Percentiles rank a stretch among this genome's conserved stretches.
phyloP scores from a whole-genome alignment of 306 rosid species.

The Corylus heterophylla region DNA sequence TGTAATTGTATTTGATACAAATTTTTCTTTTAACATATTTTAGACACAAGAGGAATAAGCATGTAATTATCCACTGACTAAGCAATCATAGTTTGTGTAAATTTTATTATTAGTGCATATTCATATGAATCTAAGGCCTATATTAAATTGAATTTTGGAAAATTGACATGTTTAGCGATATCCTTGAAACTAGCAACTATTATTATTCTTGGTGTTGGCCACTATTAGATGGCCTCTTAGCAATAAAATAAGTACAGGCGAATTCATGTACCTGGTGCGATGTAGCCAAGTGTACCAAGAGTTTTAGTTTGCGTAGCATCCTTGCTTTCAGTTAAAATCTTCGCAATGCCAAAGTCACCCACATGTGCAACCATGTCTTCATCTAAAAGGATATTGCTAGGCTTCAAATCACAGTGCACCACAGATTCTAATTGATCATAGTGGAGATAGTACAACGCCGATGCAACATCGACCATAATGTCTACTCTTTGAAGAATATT shows the following conservation, averaged over 20 bases:
- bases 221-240: not conserved
- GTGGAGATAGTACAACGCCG: not conserved
- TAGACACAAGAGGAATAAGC: too few relatives aligned
- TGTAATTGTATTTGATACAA: too few relatives aligned
- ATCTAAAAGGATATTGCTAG: not conserved
- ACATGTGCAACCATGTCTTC: not conserved
- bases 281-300: not conserved
- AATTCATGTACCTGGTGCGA: not conserved
- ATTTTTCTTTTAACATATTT: too few relatives aligned
- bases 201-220: too few relatives aligned
- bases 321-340: not conserved
- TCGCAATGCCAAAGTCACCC: conserved; percentile 2
- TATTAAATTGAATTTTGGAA: too few relatives aligned
- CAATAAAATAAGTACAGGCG: too few relatives aligned
- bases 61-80: too few relatives aligned
- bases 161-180: not conserved
- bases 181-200: too few relatives aligned
- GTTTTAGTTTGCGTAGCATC: not conserved
- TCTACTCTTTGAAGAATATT: not conserved
- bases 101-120: too few relatives aligned
- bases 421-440: not conserved
- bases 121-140: too few relatives aligned
- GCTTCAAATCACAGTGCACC: not conserved
- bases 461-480: not conserved
- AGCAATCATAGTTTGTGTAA: not conserved